Conservation (phyloP, 148 eudicot species). For the Simmondsia chinensis region DNA sequence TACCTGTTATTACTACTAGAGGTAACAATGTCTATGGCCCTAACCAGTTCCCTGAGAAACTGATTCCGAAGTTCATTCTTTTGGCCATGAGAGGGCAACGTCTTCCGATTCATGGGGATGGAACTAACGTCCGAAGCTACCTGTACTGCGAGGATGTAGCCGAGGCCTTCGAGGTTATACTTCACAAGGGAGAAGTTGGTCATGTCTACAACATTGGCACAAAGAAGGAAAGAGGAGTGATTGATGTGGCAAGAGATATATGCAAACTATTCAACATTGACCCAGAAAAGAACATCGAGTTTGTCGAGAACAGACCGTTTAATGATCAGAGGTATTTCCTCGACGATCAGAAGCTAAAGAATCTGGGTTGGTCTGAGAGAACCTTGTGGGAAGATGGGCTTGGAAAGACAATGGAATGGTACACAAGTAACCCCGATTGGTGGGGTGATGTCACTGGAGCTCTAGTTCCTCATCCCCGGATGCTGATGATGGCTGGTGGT, state of each 20-base stretch:
- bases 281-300: slow-evolving; percentile 39
- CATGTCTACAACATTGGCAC: slow-evolving; percentile 80
- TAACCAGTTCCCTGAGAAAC: slow-evolving; percentile 75
- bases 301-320: slow-evolving; percentile 71
- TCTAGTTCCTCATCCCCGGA: slow-evolving; percentile 71
- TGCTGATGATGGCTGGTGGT: slow-evolving; percentile 89
- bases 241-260: slow-evolving; percentile 65
- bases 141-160: slow-evolving; percentile 87
- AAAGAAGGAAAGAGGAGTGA: slow-evolving; percentile 55
- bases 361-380: slow-evolving; percentile 59
- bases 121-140: slow-evolving; percentile 72
- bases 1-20: slow-evolving; percentile 72
- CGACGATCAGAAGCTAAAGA: slow-evolving; percentile 55
- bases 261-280: slow-evolving; percentile 51
- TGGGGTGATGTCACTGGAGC: slow-evolving; percentile 85
- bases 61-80: slow-evolving; percentile 76
- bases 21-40: slow-evolving; percentile 89
- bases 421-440: slow-evolving; percentile 52
- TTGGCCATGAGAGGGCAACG: slow-evolving; percentile 63
- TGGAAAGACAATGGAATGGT: slow-evolving; percentile 68
- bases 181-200: slow-evolving; percentile 80
- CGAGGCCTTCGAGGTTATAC: slow-evolving; percentile 71
- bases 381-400: slow-evolving; percentile 67
- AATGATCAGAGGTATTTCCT: slow-evolving; percentile 79
- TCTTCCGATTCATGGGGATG: slow-evolving; percentile 75